Evolutionary conservation across 108 stramenopile genomes (phyloP), one percentile per base, ranked within the genome.

Genomic region (Pseudonitzschia pungens): DNA sequence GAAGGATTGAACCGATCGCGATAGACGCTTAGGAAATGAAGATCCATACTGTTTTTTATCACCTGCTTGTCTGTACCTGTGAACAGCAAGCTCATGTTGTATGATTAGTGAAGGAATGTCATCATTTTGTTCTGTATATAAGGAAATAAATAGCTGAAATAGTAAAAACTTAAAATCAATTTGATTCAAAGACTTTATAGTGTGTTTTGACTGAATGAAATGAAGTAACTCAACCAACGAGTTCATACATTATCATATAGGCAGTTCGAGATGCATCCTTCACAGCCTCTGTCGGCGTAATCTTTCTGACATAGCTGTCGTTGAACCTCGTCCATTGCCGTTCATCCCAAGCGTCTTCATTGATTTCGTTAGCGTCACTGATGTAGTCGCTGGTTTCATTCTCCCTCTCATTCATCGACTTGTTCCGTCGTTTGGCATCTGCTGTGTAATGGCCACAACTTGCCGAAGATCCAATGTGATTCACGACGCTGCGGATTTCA

Each of bases 361-460:
- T 40, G n/a, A 7, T 57, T 14, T 57, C 56, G 56, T 26, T 1
- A 27, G 12, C n/a, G 26, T 27, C 29, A 22, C 29, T n/a, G 57
- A 54, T 15, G 15, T 54, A 24, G 57, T 27, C 22, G 0, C n/a
- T 31, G 57, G 29, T 58, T 7, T 24, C 14, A 14, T 7, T 15
- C 29, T 27, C 22, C 9, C 57, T 14, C n/a, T 31, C 51, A 11
- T 36, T n/a, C 22, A 9, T 12, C 26, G 16, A 26, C 57, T 6
- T 4, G 7, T 20, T 63, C 11, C n/a, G n/a, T 5, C 79, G 72
- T 11, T 66, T 32, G 6, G 77, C 86, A 70, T 87, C 87, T 0
- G 84, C 82, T 4, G 82, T 83, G 65, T 87, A 87, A 60, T 87
- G 87, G 2, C 87, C 87, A 33, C 84, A 85, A 10, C 53, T 69